Evolutionary conservation across 495 filamentous ascomycete genomes (phyloP).

Genomic region (Parmelia sp.): DNA sequence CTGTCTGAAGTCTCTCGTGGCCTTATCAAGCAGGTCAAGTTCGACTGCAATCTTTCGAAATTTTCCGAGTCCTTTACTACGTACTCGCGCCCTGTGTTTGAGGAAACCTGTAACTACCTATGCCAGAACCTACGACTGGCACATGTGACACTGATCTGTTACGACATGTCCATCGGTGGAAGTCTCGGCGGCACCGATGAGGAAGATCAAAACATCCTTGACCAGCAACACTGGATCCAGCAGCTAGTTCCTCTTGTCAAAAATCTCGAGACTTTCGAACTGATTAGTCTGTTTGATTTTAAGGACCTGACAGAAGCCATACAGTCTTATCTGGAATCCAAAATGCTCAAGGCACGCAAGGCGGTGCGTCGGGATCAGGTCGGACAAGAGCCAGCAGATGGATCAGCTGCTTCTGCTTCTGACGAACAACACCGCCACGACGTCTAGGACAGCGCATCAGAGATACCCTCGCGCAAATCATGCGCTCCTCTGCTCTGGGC

Average conservation of each 20-base stretch:
- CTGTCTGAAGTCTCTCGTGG: not conserved
- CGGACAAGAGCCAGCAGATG: too few relatives aligned
- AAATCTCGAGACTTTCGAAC: not conserved
- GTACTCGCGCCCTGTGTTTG: not conserved
- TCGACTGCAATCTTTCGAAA: not conserved
- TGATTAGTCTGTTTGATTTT: not conserved
- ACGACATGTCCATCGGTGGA: not conserved
- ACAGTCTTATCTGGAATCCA: not conserved
- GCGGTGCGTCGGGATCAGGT: too few relatives aligned
- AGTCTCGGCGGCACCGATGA: too few relatives aligned
- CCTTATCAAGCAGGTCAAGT: not conserved
- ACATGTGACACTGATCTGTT: not conserved
- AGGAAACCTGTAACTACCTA: not conserved
- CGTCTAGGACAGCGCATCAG: too few relatives aligned
- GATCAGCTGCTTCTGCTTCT: too few relatives aligned
- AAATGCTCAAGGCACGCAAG: not conserved
- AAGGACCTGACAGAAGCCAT: not conserved
- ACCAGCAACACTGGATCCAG: not conserved
- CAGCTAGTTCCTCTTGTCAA: not conserved
- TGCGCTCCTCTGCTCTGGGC: too few relatives aligned
- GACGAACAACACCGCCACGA: too few relatives aligned
- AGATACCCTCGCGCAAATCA: too few relatives aligned
- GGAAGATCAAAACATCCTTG: too few relatives aligned
- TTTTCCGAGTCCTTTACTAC: not conserved
- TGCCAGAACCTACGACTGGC: not conserved